These are phyloP conservation scores for Pseudogymnoascus sp. DNA, from an alignment of 2,329 filamentous ascomycete genomes.

Conservation along the genomic window DNA sequence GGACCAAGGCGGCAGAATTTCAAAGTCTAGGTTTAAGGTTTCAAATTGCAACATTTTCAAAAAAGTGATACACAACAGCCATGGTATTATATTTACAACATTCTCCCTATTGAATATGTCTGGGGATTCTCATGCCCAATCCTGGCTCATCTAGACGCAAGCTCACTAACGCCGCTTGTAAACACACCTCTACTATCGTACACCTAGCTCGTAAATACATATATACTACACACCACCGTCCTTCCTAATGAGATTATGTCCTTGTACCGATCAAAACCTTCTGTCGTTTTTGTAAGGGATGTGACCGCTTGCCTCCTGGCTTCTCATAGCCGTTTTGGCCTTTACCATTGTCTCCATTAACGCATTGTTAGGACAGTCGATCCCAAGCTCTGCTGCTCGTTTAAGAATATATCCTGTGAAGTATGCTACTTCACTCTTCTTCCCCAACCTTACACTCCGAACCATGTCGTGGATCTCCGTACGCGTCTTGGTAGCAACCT, in stretches of 20 bases:
- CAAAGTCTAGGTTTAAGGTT: conserved; percentile 4
- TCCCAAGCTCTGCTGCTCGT: conserved; percentile 62
- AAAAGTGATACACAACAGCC: not conserved
- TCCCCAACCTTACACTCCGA: conserved; percentile 53
- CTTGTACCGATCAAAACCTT: not conserved
- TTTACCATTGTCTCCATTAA: conserved; percentile 67
- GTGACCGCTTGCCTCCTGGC: conserved; percentile 20
- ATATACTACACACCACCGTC: conserved; percentile 2
- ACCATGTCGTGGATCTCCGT: conserved; percentile 55
- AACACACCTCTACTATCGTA: conserved; percentile 4
- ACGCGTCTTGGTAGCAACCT: conserved; percentile 46
- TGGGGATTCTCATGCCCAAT: not conserved
- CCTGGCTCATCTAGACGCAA: not conserved
- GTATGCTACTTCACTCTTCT: conserved; percentile 69
- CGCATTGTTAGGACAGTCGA: conserved; percentile 66
- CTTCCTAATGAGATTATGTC: not conserved
- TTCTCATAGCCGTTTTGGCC: conserved; percentile 47
- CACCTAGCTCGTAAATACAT: conserved; percentile 6
- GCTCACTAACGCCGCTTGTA: not conserved
- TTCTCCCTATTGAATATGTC: not conserved
- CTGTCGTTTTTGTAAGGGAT: conserved; percentile 20
- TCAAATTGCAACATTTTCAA: not conserved
- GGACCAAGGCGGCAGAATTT: not conserved
- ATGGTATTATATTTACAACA: conserved; percentile 8
- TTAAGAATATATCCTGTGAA: conserved; percentile 82